phyloP scores from a whole-genome alignment of 23 red algal genomes.

The Gracilaria vermiculophylla region DNA sequence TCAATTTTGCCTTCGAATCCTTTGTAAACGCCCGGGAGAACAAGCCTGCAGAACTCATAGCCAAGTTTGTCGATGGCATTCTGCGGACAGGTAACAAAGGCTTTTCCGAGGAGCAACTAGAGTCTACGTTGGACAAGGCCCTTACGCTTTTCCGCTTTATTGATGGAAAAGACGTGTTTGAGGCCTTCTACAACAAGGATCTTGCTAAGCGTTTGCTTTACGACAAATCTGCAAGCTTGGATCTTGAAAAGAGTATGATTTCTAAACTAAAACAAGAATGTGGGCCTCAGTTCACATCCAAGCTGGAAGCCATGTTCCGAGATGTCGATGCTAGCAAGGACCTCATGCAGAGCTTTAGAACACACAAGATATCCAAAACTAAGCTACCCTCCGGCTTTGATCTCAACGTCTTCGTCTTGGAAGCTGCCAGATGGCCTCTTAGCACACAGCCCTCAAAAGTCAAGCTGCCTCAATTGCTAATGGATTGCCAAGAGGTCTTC shows the following conservation, averaged over 20 bases:
- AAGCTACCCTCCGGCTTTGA: conserved; percentile 54
- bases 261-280: conserved; percentile 92
- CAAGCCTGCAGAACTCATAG: conserved; percentile 89
- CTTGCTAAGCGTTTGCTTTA: conserved; percentile 91
- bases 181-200: conserved; percentile 95
- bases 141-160: conserved; percentile 91
- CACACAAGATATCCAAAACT: conserved; percentile 11
- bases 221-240: conserved; percentile 84
- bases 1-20: conserved; percentile 88
- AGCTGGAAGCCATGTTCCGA: conserved; percentile 95
- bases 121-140: conserved; percentile 66
- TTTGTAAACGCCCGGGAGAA: conserved; percentile 87
- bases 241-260: conserved; percentile 95
- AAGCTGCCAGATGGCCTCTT: conserved; percentile 83
- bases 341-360: conserved; percentile 78
- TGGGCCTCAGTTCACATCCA: conserved; percentile 83
- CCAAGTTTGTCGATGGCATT: conserved; percentile 88
- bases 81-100: conserved; percentile 82
- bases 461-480: conserved; percentile 72
- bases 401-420: conserved; percentile 87
- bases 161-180: conserved; percentile 95
- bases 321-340: conserved; percentile 93
- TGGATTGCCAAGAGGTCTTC: conserved; percentile 80
- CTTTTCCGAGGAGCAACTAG: conserved; percentile 80
- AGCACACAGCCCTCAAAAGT: conserved; percentile 48